phyloP scores from a whole-genome alignment of 306 rosid genomes.

The Datisca glomerata region DNA sequence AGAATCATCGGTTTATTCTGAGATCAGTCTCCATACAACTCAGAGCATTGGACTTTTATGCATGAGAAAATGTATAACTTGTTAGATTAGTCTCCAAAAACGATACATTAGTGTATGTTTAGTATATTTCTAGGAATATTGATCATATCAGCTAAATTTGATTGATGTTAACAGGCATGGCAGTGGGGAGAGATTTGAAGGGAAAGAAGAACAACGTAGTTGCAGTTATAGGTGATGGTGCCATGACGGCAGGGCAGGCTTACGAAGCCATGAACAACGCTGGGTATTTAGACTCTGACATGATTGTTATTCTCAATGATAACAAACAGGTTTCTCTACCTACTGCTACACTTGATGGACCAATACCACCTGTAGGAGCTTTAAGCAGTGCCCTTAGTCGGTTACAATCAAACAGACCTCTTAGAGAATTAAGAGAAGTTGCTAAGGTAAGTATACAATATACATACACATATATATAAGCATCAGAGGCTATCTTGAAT shows the following conservation, averaged over 20 bases:
- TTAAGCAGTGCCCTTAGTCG: conserved; percentile 94
- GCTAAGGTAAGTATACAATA: conserved; percentile 98
- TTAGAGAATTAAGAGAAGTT: conserved; percentile 91
- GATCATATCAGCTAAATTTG: too few relatives aligned
- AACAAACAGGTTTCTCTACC: conserved; percentile 94
- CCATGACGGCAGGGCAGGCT: conserved; percentile 99
- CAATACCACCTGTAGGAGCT: conserved; percentile 86
- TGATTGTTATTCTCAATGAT: conserved; percentile 97
- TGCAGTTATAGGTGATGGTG: conserved; percentile 94
- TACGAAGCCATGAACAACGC: conserved; percentile 99
- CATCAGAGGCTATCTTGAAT: conserved; percentile 8
- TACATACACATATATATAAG: too few relatives aligned
- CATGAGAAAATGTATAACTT: too few relatives aligned
- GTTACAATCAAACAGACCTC: conserved; percentile 84
- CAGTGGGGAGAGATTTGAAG: conserved; percentile 89
- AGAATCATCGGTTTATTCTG: too few relatives aligned
- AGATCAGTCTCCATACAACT: too few relatives aligned
- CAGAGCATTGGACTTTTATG: too few relatives aligned
- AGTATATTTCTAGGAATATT: too few relatives aligned
- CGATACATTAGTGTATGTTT: too few relatives aligned
- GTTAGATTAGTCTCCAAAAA: too few relatives aligned
- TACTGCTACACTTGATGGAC: conserved; percentile 91
- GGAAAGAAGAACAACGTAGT: conserved; percentile 64
- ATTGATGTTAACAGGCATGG: conserved; percentile 91
- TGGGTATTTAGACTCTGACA: conserved; percentile 91